phyloP scores from a whole-genome alignment of 305 asterid genomes.

The Fraxinus baroniana region DNA sequence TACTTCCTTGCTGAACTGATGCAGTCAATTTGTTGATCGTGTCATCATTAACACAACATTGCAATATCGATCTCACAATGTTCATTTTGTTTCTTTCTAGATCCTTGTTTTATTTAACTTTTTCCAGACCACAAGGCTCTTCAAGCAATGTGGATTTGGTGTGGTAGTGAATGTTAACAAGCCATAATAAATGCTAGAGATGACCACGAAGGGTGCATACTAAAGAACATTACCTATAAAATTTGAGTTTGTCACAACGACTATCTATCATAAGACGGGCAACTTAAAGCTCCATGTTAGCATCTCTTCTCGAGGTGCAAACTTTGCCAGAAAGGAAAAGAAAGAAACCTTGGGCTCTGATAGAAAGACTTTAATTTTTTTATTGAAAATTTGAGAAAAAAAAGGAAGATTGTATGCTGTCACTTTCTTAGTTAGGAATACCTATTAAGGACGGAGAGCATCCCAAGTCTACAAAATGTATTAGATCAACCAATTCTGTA shows the following conservation, averaged over 20 bases:
- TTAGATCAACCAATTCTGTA: neutral
- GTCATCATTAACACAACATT: neutral
- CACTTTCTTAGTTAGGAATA: neutral
- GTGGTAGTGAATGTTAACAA: neutral
- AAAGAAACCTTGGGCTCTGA: neutral
- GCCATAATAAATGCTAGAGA: neutral
- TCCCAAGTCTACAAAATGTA: neutral
- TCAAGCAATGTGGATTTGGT: neutral
- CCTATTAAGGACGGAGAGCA: neutral
- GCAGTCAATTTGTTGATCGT: neutral
- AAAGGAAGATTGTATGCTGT: neutral
- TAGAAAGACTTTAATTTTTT: neutral
- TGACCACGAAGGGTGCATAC: neutral
- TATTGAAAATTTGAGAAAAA: neutral
- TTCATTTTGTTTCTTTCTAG: neutral
- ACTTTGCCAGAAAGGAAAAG: neutral
- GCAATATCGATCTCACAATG: neutral
- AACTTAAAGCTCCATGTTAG: neutral
- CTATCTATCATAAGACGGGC: neutral
- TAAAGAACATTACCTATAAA: neutral
- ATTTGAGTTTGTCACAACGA: neutral
- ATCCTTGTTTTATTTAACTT: neutral
- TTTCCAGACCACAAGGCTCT: neutral
- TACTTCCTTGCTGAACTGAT: neutral
- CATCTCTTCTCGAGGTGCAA: neutral